Percentiles rank a stretch among this genome's conserved stretches.
Evolutionary conservation across 1,139 yeast species (phyloP).

Genomic region (Lodderomyces beijingensis): DNA sequence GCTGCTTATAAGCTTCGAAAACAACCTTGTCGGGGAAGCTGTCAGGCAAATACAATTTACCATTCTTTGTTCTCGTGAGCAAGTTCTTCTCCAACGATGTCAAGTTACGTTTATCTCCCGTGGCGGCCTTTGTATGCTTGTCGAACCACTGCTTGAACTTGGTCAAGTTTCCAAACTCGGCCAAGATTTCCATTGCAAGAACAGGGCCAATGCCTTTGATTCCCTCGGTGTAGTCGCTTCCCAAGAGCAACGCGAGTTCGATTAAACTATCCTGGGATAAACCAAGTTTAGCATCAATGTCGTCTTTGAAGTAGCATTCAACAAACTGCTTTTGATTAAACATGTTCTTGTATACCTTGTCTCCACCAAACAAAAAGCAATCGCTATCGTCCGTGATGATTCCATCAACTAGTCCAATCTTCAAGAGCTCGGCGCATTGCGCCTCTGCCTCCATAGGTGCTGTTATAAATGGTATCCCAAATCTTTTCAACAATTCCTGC

Average conservation of each 20-base stretch:
- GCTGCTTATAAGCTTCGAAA: constrained; percentile 65
- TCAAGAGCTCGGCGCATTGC: constrained; percentile 79
- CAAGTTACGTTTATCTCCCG: constrained; percentile 15
- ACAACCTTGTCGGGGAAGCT: constrained; percentile 71
- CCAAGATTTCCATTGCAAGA: constrained; percentile 84
- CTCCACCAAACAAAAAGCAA: constrained; percentile 91
- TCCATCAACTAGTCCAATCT: constrained; percentile 79
- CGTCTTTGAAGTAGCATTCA: constrained; percentile 68
- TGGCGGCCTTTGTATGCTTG: constrained; percentile 19
- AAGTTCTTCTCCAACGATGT: constrained; percentile 44
- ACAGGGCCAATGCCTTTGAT: constrained; percentile 92
- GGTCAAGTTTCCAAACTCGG: constrained; percentile 60
- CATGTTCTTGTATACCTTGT: constrained; percentile 82
- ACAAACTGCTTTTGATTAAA: constrained; percentile 91
- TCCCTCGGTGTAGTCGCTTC: constrained; percentile 94
- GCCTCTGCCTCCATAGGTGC: constrained; percentile 99
- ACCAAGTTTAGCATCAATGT: constrained; percentile 63
- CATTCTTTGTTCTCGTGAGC: constrained; percentile 50
- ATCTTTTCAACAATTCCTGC: constrained; percentile 76
- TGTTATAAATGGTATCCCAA: constrained; percentile 90
- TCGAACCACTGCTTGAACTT: constrained; percentile 41
- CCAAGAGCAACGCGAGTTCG: constrained; percentile 75
- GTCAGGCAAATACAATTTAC: constrained; percentile 59
- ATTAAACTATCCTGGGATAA: constrained; percentile 60
- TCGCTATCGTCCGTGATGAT: constrained; percentile 97